Evolutionary conservation across 768 basidiomycete species (phyloP), one percentile per base, ranked within the genome.

Genomic region (Naganishia antarctica): DNA sequence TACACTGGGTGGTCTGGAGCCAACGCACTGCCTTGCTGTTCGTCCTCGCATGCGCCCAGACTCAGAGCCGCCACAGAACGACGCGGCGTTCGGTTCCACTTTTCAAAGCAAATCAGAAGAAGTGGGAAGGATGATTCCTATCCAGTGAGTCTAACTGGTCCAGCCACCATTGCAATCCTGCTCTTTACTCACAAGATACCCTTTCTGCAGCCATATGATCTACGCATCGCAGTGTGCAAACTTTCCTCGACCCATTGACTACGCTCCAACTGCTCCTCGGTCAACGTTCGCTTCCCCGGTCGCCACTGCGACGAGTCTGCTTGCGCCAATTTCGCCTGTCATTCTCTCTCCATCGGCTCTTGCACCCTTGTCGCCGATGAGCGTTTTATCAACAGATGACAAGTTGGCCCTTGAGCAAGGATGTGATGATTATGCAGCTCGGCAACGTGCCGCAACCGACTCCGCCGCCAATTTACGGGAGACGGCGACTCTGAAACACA

Each of bases 71-170:
- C n/a, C 34, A 28, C 25, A 4, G 29, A 46, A 21, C 32, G 29
- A 53, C 15, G 4, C 16, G 37, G 34, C 53, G 6, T 57, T 57
- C n/a, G 53, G 62, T 21, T 44, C 50, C 41, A 44, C 29, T 6
- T 34, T 28, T 21, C 28, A 28, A 13, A 37, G 21, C 15, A 25
- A 40, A 43, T 34, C 50, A 23, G 60, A 29, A 28, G 45, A 66
- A 29, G 43, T 57, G 15, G 65, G 65, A 8, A 61, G 57, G 13
- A 61, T 66, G 49, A 28, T 62, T n/a, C 65, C 65, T 25, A 51
- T 49, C 29, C 65, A 66, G 65, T 66, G 32, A 43, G 65, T 61
- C 2, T 29, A 15, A 16, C 23, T 32, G 23, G 31, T 13, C 9
- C n/a, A 9, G 29, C 28, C 21, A 37, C 13, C 13, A 16, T 34